phyloP scores from a whole-genome alignment of 129 eudicot genomes.

The Pulicaria dysenterica region DNA sequence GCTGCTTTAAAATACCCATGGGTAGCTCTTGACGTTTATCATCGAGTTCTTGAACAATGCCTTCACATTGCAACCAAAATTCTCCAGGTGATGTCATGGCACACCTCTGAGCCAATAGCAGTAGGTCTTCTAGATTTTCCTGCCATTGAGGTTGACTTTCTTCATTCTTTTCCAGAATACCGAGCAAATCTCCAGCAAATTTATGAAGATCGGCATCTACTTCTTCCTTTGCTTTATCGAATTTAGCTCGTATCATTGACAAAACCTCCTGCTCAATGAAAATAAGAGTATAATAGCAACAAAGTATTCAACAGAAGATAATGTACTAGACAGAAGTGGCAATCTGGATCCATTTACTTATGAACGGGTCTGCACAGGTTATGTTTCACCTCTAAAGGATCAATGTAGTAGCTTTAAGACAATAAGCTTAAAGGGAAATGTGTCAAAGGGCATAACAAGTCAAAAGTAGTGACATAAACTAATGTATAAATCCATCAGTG shows the following conservation, averaged over 20 bases:
- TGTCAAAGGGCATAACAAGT: not conserved
- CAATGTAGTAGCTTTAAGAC: not conserved
- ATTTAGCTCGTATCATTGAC: constrained; percentile 75
- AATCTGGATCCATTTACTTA: not conserved
- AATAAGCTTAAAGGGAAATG: not conserved
- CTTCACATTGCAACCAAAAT: constrained; percentile 98
- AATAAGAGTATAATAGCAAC: constrained; percentile 10
- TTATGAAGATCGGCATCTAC: constrained; percentile 89
- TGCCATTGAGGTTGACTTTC: constrained; percentile 95
- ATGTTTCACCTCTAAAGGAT: not conserved
- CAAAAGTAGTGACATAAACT: not conserved
- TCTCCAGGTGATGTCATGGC: constrained; percentile 93
- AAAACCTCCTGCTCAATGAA: constrained; percentile 72
- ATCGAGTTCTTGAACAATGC: constrained; percentile 95
- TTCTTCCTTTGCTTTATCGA: constrained; percentile 99
- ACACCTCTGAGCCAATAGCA: constrained; percentile 86
- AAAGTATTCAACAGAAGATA: not conserved
- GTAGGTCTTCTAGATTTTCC: constrained; percentile 89
- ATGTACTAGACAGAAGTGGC: not conserved
- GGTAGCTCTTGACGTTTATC: constrained; percentile 96
- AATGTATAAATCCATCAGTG: not conserved
- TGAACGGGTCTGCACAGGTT: not conserved
- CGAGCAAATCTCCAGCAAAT: constrained; percentile 90
- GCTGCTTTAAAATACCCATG: constrained; percentile 86
- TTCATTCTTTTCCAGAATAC: constrained; percentile 81